phyloP scores from a whole-genome alignment of 2,329 filamentous ascomycete species.

The Pyrenophora seminiperda region DNA sequence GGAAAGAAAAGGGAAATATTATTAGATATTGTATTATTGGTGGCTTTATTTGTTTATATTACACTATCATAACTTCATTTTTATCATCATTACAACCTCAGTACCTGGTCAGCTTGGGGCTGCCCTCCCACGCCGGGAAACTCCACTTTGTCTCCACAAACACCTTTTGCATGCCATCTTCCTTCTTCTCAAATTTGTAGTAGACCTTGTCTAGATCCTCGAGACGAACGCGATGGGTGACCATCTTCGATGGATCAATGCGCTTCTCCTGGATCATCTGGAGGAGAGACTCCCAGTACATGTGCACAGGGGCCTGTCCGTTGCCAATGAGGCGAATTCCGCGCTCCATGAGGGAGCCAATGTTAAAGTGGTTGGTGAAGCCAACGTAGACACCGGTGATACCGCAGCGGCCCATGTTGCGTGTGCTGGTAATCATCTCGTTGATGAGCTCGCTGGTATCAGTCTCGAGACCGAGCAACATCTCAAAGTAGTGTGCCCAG shows the following conservation, averaged over 20 bases:
- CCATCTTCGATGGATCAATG: slow-evolving; percentile 78
- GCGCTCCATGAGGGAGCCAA: slow-evolving; percentile 82
- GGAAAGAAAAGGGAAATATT: no score
- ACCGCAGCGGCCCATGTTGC: slow-evolving; percentile 74
- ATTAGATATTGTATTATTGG: slow-evolving; percentile 1
- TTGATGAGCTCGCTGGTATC: slow-evolving; percentile 83
- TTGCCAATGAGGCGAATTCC: slow-evolving; percentile 79
- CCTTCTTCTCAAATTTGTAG: slow-evolving; percentile 69
- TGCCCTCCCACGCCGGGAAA: slow-evolving; percentile 55
- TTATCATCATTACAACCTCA: slow-evolving; percentile 7
- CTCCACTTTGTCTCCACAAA: slow-evolving; percentile 68
- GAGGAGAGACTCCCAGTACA: slow-evolving; percentile 82
- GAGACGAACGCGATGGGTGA: slow-evolving; percentile 71
- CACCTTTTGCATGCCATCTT: slow-evolving; percentile 81
- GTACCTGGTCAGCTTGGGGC: slow-evolving; percentile 58
- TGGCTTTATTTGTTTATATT: slow-evolving; percentile 7
- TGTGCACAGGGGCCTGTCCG: slow-evolving; percentile 74
- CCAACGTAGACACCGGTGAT: slow-evolving; percentile 74
- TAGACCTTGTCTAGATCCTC: slow-evolving; percentile 59
- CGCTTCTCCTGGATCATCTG: slow-evolving; percentile 68
- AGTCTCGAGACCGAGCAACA: slow-evolving; percentile 72
- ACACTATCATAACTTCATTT: not conserved
- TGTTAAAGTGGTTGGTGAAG: slow-evolving; percentile 79
- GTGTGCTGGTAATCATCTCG: slow-evolving; percentile 77
- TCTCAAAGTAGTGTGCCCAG: slow-evolving; percentile 65